Conservation (phyloP, 192 early-diverging fungal genomes). For the Backusella tarrabulga region DNA sequence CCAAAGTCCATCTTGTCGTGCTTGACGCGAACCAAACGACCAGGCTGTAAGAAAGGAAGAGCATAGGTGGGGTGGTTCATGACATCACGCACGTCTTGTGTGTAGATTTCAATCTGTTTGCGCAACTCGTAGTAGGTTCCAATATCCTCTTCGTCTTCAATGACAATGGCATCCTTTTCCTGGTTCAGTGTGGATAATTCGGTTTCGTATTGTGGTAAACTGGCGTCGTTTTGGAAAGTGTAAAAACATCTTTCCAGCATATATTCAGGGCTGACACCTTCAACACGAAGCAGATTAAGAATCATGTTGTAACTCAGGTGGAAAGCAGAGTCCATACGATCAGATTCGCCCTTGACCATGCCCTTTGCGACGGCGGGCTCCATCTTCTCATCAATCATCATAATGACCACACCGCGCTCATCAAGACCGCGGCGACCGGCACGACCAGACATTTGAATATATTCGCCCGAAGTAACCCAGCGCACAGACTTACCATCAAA, state of each 20-base stretch:
- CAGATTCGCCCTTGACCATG: slow-evolving; percentile 88
- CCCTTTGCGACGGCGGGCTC: slow-evolving; percentile 87
- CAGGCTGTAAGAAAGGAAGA: slow-evolving; percentile 84
- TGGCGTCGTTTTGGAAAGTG: slow-evolving; percentile 87
- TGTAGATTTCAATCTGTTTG: slow-evolving; percentile 63
- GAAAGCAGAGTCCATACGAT: slow-evolving; percentile 92
- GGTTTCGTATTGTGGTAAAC: slow-evolving; percentile 73
- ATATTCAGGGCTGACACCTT: slow-evolving; percentile 88
- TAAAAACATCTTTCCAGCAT: slow-evolving; percentile 92
- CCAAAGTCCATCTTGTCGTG: slow-evolving; percentile 77
- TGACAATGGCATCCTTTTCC: slow-evolving; percentile 47
- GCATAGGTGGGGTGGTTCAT: slow-evolving; percentile 79
- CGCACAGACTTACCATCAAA: slow-evolving; percentile 88
- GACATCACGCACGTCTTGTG: slow-evolving; percentile 68
- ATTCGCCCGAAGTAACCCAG: slow-evolving; percentile 90
- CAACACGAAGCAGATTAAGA: slow-evolving; percentile 90
- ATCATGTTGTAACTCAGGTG: slow-evolving; percentile 98
- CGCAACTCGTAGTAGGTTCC: slow-evolving; percentile 76
- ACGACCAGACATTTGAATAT: slow-evolving; percentile 99
- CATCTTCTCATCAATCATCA: slow-evolving; percentile 97
- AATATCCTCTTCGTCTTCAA: slow-evolving; percentile 72
- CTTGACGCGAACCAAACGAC: slow-evolving; percentile 71
- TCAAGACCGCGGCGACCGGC: slow-evolving; percentile 96
- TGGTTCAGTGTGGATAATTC: slow-evolving; percentile 57
- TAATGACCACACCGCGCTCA: slow-evolving; percentile 94